Percentiles rank a stretch among this genome's conserved stretches.
These are phyloP conservation scores for Heterobasidion parviporum DNA, from an alignment of 1,284 basidiomycete species.

Conservation along the genomic window DNA sequence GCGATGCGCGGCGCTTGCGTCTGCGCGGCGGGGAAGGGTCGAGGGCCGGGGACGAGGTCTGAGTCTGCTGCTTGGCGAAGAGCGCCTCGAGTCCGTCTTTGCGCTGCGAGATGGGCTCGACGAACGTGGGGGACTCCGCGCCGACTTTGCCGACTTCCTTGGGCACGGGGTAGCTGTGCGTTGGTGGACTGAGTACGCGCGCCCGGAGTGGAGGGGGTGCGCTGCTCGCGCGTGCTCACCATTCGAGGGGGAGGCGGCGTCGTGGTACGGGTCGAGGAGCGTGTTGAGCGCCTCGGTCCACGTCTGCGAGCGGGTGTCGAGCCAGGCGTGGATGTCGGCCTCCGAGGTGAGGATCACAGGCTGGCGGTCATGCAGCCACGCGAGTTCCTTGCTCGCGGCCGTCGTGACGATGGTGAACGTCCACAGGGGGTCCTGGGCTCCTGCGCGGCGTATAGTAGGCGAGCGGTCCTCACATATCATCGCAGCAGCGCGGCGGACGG, in stretches of 20 bases:
- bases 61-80: slow-evolving; percentile 58
- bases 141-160: slow-evolving; percentile 90
- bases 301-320: slow-evolving; percentile 59
- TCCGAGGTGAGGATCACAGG: slow-evolving; percentile 74
- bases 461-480: not conserved
- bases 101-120: slow-evolving; percentile 71
- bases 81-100: slow-evolving; percentile 88
- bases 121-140: slow-evolving; percentile 73
- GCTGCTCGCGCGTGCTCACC: slow-evolving; percentile 33
- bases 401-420: slow-evolving; percentile 92
- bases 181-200: not conserved
- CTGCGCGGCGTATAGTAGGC: slow-evolving; percentile 20
- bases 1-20: not conserved
- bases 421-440: slow-evolving; percentile 53
- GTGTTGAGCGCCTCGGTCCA: slow-evolving; percentile 58
- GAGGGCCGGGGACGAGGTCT: slow-evolving; percentile 6
- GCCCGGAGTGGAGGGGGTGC: slow-evolving; percentile 3
- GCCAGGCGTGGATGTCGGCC: slow-evolving; percentile 65
- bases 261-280: slow-evolving; percentile 62
- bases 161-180: slow-evolving; percentile 76
- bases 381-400: slow-evolving; percentile 53
- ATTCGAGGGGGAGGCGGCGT: slow-evolving; percentile 51
- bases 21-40: slow-evolving; percentile 3
- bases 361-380: slow-evolving; percentile 88
- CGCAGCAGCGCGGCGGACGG: not conserved